Evolutionary conservation across 176 grass and related monocot species (phyloP).

Genomic region (Eragrostis nindensis): DNA sequence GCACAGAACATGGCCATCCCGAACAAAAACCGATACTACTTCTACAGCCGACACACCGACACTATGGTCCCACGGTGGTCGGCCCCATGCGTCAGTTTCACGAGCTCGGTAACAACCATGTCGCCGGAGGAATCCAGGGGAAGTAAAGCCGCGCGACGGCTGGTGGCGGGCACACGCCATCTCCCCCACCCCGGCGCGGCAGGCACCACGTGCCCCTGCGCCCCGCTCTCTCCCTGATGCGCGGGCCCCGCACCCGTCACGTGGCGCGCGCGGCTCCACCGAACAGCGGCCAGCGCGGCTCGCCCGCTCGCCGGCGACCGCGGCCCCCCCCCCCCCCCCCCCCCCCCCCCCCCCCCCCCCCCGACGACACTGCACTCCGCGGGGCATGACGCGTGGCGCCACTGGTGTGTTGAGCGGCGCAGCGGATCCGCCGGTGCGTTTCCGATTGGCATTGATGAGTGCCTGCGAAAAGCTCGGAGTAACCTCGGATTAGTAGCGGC

Average conservation of each 20-base stretch:
- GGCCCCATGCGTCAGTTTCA: not conserved
- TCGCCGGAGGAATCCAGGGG: not conserved
- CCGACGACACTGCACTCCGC: no score
- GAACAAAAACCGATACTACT: not conserved
- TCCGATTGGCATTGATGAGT: not conserved
- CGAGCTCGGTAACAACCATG: no score
- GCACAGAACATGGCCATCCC: fast-evolving
- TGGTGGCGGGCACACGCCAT: slow-evolving; percentile 29
- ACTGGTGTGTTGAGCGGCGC: not conserved
- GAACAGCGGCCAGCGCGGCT: no score
- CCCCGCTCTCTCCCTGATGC: not conserved
- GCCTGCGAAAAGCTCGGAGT: not conserved
- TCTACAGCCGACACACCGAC: not conserved
- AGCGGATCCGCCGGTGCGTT: slow-evolving; percentile 13
- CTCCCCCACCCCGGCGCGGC: not conserved
- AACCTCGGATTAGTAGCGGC: not conserved
- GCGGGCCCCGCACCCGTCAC: not conserved
- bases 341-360: no score
- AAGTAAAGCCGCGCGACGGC: not conserved
- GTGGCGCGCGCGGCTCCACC: not conserved
- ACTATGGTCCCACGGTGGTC: fast-evolving
- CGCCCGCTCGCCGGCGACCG: no score
- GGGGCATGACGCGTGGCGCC: not conserved
- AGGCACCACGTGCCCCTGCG: slow-evolving; percentile 12
- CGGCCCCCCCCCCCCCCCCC: no score